Base-by-base conservation (phyloP, 768 basidiomycete genomes). In the Zangia roseola region DNA sequence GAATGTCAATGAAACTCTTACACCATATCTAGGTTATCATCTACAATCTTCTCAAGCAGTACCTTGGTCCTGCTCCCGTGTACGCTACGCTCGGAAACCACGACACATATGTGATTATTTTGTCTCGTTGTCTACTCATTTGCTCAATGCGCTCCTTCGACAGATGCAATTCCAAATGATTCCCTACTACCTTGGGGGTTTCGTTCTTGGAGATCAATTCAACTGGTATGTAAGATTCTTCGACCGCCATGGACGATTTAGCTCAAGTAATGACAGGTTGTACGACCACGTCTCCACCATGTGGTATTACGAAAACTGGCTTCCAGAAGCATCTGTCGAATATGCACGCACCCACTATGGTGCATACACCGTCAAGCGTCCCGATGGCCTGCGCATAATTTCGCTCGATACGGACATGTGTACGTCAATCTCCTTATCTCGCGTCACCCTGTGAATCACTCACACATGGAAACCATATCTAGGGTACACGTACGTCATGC, bases 51-150 rank as follows among this genome's bases (percentile, higher is more conserved):
- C 75, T 86, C 68, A 82, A 75, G 60, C 65, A 68, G n/a, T 72
- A 71, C 50, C 70, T 86, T 21, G 79, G 79, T 16, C 70, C 76
- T 10, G 81, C 83, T 0, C 84, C 86, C 24, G 74, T 87, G 2
- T 88, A 86, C 54, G 78, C 82, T n/a, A 76, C 81, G 1, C 68
- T 88, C 3, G 86, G 86, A 5, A 88, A 88, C 61, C 86, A 88
- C 55, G 86, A 88, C 59, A 80, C 73, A 37, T 85, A 86, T 64
- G 81, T 83, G 52, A 43, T 34, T 24, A 3, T 16, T 39, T 31
- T 30, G 41, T 6, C 19, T n/a, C 6, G 5, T 17, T 23, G 0
- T 33, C 6, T 20, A n/a, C 0, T 14, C 2, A 31, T 2, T 6
- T 31, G 13, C 13, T 31, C n/a, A n/a, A 30, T 10, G 28, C 4